phyloP scores from a whole-genome alignment of 2,329 filamentous ascomycete genomes.

The Aspergillus proliferans region DNA sequence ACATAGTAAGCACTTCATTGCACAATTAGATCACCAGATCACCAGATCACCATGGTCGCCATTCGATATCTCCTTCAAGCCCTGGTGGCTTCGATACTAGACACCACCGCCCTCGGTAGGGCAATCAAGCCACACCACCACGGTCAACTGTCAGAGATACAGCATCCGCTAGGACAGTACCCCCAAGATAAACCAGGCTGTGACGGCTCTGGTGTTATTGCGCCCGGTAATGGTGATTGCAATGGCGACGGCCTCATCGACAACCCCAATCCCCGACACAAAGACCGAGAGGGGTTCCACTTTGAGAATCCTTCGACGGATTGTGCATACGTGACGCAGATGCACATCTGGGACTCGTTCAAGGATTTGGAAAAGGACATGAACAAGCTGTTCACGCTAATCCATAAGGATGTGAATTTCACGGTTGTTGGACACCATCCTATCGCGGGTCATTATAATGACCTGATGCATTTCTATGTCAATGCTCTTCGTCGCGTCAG shows the following conservation, averaged over 20 bases:
- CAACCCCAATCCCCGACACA: constrained; percentile 8
- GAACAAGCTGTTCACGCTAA: constrained; percentile 25
- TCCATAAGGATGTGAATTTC: constrained; percentile 27
- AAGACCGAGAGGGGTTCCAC: constrained; percentile 21
- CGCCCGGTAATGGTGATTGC: constrained; percentile 17
- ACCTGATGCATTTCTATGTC: constrained; percentile 29
- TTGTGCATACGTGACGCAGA: constrained; percentile 26
- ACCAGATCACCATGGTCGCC: constrained; percentile 6
- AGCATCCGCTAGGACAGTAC: constrained; percentile 5
- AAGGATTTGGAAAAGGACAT: constrained; percentile 27
- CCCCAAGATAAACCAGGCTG: constrained; percentile 15
- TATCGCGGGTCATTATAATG: constrained; percentile 25
- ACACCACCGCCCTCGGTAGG: constrained; percentile 4
- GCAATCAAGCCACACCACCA: constrained; percentile 2
- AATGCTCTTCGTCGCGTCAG: constrained; percentile 27
- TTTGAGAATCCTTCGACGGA: constrained; percentile 27
- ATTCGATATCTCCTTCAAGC: constrained; percentile 9
- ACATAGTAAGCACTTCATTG: neutral
- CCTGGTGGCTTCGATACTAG: constrained; percentile 8
- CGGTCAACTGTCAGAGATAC: neutral
- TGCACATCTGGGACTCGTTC: constrained; percentile 29
- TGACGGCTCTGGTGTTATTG: constrained; percentile 22
- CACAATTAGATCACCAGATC: neutral
- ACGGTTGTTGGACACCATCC: constrained; percentile 29
- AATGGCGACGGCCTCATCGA: constrained; percentile 23